These are phyloP conservation scores for Colletotrichum nymphaeae DNA, from an alignment of 2,329 filamentous ascomycete genomes.

Conservation along the genomic window DNA sequence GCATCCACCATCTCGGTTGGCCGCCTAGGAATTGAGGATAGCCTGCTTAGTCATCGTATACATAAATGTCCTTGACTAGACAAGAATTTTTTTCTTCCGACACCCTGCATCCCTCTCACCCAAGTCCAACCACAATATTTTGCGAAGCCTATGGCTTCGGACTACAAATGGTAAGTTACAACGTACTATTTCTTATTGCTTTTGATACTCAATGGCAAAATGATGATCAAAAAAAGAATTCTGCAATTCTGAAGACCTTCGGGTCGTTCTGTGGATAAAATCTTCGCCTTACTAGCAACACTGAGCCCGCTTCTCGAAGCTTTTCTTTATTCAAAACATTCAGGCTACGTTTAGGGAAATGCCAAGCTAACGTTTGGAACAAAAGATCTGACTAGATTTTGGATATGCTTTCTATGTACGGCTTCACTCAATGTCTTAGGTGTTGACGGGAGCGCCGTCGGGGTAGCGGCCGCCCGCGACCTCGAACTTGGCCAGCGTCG, in stretches of 20 bases:
- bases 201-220: conserved; percentile 8
- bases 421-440: conserved; percentile 40
- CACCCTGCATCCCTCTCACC: neutral
- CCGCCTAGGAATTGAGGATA: neutral
- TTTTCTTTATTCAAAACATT: neutral
- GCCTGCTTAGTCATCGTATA: conserved; percentile 21
- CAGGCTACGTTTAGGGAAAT: neutral
- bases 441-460: conserved; percentile 47
- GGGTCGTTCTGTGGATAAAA: conserved; percentile 46
- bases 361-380: neutral
- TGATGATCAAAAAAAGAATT: conserved; percentile 53
- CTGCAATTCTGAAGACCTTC: conserved; percentile 59
- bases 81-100: neutral
- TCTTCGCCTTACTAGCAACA: conserved; percentile 37
- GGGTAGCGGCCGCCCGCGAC: conserved; percentile 62
- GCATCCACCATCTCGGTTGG: neutral
- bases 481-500: conserved; percentile 59
- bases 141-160: neutral
- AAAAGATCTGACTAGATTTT: neutral
- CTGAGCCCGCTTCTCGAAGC: conserved; percentile 11
- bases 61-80: conserved; percentile 13
- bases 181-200: conserved; percentile 46
- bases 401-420: neutral
- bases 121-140: conserved; percentile 5
- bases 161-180: conserved; percentile 25